Evolutionary conservation across 345 rosid genomes (phyloP).

Genomic region (Populus deltoides): DNA sequence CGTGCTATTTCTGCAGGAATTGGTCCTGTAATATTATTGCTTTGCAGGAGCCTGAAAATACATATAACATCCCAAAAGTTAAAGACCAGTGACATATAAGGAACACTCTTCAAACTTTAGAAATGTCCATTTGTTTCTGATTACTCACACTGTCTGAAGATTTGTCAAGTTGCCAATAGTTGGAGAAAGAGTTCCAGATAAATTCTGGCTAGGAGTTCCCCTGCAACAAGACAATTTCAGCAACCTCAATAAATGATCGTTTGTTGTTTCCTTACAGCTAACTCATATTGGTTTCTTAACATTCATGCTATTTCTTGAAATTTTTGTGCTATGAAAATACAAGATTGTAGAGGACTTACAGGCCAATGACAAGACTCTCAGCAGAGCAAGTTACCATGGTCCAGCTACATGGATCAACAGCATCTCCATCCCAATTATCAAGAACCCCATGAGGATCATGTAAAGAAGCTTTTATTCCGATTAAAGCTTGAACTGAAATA

Average conservation of each 20-base stretch:
- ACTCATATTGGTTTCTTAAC: neutral
- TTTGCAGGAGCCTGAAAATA: constrained; percentile 58
- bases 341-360: constrained; percentile 44
- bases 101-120: neutral
- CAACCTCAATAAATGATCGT: neutral
- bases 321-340: neutral
- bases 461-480: constrained; percentile 68
- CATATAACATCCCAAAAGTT: neutral
- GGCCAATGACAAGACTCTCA: constrained; percentile 71
- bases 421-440: constrained; percentile 85
- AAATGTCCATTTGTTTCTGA: neutral
- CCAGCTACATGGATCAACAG: constrained; percentile 98
- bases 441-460: constrained; percentile 88
- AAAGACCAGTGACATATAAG: neutral
- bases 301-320: neutral
- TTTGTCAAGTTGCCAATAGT: constrained; percentile 84
- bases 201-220: constrained; percentile 84
- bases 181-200: constrained; percentile 83
- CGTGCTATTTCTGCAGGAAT: constrained; percentile 72
- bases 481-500: constrained; percentile 74
- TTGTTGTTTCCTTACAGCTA: neutral
- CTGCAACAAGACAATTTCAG: constrained; percentile 38
- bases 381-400: constrained; percentile 89
- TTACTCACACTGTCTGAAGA: constrained; percentile 74
- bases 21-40: constrained; percentile 88